These are phyloP conservation scores for Suillus brevipes DNA, from an alignment of 768 basidiomycete species.

Conservation along the genomic window DNA sequence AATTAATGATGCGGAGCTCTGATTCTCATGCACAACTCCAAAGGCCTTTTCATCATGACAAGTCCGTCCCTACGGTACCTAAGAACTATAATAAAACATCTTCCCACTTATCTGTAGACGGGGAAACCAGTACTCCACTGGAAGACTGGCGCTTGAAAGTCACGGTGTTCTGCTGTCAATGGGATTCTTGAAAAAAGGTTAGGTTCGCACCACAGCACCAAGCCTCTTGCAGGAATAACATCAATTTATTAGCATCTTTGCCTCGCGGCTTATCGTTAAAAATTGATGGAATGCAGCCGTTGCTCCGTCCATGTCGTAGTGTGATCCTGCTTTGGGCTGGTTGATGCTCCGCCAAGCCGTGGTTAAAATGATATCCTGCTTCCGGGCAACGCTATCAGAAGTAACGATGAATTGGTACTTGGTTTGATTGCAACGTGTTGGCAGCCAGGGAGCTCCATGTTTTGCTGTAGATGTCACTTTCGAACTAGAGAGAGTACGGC, in stretches of 20 bases:
- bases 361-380: background rate
- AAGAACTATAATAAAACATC: background rate
- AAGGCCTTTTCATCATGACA: background rate
- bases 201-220: conserved; percentile 1
- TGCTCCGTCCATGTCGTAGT: background rate
- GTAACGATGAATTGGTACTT: background rate
- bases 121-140: background rate
- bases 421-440: background rate
- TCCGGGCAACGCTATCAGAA: background rate
- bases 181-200: conserved; percentile 1
- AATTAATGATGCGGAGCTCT: background rate
- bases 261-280: conserved; percentile 1
- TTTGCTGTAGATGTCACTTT: background rate
- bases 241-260: background rate
- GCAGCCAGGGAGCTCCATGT: background rate
- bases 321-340: background rate
- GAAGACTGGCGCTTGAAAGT: background rate
- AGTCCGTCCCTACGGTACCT: background rate
- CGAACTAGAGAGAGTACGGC: background rate
- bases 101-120: background rate
- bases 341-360: conserved; percentile 3
- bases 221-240: background rate
- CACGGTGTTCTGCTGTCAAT: background rate
- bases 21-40: background rate
- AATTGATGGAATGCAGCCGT: background rate